phyloP scores from a whole-genome alignment of 2,329 filamentous ascomycete species.

The Thermomyces lanuginosus region DNA sequence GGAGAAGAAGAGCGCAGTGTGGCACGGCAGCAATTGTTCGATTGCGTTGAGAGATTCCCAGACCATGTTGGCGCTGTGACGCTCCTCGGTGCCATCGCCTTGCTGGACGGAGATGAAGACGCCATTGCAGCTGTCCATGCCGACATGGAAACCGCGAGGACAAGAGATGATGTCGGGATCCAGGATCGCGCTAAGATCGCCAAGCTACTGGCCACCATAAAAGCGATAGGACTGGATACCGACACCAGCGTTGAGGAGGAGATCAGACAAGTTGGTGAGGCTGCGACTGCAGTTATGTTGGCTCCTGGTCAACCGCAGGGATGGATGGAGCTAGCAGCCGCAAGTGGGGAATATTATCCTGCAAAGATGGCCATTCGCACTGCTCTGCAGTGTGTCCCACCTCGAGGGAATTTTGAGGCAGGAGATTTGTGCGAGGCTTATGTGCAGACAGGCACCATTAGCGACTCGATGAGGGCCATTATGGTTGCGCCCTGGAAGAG shows the following conservation, averaged over 20 bases:
- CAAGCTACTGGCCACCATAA: constrained; percentile 59
- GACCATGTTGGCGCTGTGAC: constrained; percentile 66
- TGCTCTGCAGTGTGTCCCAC: constrained; percentile 58
- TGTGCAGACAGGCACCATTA: constrained; percentile 52
- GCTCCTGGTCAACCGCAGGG: constrained; percentile 62
- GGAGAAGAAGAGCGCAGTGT: constrained; percentile 55
- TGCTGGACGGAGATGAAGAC: constrained; percentile 64
- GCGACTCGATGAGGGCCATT: constrained; percentile 60
- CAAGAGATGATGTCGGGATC: constrained; percentile 45
- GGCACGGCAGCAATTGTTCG: constrained; percentile 65
- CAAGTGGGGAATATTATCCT: constrained; percentile 37
- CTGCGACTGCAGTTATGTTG: constrained; percentile 63
- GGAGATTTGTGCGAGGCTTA: constrained; percentile 56
- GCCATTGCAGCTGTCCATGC: constrained; percentile 63
- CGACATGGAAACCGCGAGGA: constrained; percentile 58
- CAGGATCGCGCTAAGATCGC: constrained; percentile 54
- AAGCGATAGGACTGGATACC: constrained; percentile 37
- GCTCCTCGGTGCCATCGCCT: constrained; percentile 66
- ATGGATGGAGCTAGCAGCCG: constrained; percentile 58
- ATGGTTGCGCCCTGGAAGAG: constrained; percentile 66
- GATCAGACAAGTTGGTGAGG: constrained; percentile 43
- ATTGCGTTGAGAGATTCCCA: constrained; percentile 55
- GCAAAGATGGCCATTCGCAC: constrained; percentile 69
- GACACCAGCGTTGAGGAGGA: constrained; percentile 27
- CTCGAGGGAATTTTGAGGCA: constrained; percentile 50